Conservation (phyloP, 805 yeast genomes). For the Sugiyamaella boreocaroliniensis region DNA sequence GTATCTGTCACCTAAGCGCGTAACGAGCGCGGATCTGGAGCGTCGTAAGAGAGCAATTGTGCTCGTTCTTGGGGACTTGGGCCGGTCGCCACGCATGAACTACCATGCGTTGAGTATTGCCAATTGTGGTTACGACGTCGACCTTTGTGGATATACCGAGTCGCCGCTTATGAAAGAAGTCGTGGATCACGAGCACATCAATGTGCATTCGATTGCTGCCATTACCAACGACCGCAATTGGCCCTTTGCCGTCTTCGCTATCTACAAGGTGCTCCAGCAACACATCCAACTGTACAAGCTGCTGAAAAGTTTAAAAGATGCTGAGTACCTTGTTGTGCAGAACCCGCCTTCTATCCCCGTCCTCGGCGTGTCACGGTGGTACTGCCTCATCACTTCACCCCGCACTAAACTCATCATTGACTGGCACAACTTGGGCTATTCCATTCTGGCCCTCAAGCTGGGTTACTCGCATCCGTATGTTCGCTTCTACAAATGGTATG, state of each 20-base stretch:
- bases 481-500: constrained; percentile 53
- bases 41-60: constrained; percentile 54
- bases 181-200: constrained; percentile 22
- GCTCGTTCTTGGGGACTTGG: constrained; percentile 85
- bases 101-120: constrained; percentile 81
- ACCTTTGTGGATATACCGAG: constrained; percentile 68
- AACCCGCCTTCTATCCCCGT: constrained; percentile 94
- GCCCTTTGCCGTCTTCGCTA: constrained; percentile 54
- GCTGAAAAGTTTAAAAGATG: constrained; percentile 50
- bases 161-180: constrained; percentile 18
- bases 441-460: constrained; percentile 66
- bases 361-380: constrained; percentile 53
- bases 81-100: constrained; percentile 91
- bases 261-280: constrained; percentile 55
- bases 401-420: constrained; percentile 69
- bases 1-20: constrained; percentile 13
- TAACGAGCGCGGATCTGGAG: constrained; percentile 8
- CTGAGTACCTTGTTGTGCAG: constrained; percentile 60
- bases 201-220: constrained; percentile 27
- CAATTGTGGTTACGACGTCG: constrained; percentile 63
- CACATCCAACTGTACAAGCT: constrained; percentile 40
- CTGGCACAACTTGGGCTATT: constrained; percentile 93
- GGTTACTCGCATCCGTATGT: constrained; percentile 56
- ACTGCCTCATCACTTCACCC: constrained; percentile 42
- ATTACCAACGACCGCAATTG: constrained; percentile 22